Base-by-base conservation (phyloP, 805 yeast genomes). In the Candida multigemmis region DNA sequence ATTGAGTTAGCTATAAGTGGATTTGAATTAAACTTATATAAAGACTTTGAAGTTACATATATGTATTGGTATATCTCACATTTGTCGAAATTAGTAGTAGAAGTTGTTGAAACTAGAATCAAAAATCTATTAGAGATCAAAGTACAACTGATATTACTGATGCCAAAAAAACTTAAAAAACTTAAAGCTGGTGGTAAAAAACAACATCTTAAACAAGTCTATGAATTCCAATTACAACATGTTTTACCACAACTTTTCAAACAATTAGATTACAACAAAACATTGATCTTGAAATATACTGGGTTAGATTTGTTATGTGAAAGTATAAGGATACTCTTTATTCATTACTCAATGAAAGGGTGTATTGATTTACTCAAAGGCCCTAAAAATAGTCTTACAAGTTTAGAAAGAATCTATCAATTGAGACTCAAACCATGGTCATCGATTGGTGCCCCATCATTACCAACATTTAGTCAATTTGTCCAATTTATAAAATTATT, bases 341-440 rank as follows among this genome's bases (percentile, higher is more conserved):
- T 43, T 6, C 28, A 42, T 7, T 29, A 50, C 12, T 37, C 48
- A 8, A 30, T 40, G 9, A 32, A 48, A 7, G 35, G 35, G 4
- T 21, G 48, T 11, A 27, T 46, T 13, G 42, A 42, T 23, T 44
- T 40, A 47, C 14, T 46, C 38, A 28, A 36, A 29, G 37, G 64
- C 43, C 31, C 56, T 35, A 32, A 37, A 37, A 34, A 45, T 45
- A 30, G 37, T 34, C 26, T 41, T 8, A 40, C 51, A 5, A 29
- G 37, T 8, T 33, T 40, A 19, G 53, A 56, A 26, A 31, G 33
- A 21, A 33, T 55, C 12, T 57, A 38, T 28, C 36, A 46, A 7
- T 54, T 85, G 24, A 69, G 94, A 38, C 66, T 84, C 69, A 85
- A 84, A 47, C 75, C 91, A 4, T 83, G 80, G 56, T 70, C 78